Conservation (phyloP, 148 eudicot genomes). For the Persicaria maculosa region DNA sequence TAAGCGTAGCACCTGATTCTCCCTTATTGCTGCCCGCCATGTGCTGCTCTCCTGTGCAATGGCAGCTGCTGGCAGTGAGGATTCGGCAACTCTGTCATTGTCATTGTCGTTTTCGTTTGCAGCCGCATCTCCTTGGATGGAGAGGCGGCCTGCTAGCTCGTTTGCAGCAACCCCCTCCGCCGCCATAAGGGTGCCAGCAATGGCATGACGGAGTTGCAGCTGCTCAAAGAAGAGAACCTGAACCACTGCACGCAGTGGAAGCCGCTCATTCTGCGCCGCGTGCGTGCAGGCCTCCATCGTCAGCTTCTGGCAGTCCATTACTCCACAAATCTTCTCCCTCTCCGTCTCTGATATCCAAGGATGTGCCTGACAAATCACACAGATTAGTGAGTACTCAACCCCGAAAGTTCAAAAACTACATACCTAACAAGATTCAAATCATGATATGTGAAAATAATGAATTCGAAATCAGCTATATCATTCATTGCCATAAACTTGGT, state of each 20-base stretch:
- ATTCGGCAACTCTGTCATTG: background rate
- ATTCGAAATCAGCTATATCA: background rate
- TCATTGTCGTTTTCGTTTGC: background rate
- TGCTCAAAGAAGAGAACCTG: conserved; percentile 97
- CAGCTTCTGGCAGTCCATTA: conserved; percentile 84
- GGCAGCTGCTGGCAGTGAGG: background rate
- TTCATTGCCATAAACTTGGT: background rate
- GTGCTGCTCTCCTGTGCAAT: conserved; percentile 18
- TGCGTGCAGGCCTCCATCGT: conserved; percentile 97
- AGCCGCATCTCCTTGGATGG: background rate
- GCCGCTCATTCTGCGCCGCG: conserved; percentile 95
- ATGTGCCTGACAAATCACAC: conserved; percentile 52
- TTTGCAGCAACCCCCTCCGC: conserved; percentile 16
- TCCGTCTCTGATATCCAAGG: conserved; percentile 71
- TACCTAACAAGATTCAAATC: background rate
- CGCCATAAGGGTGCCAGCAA: conserved; percentile 60
- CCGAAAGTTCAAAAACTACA: background rate
- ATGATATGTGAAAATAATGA: background rate
- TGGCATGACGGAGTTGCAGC: conserved; percentile 91
- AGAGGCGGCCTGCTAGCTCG: conserved; percentile 13
- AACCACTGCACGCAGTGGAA: conserved; percentile 78
- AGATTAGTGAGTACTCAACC: background rate
- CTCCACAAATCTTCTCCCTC: conserved; percentile 62
- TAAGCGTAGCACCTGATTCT: conserved; percentile 69
- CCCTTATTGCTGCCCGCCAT: conserved; percentile 54